phyloP scores from a whole-genome alignment of 768 basidiomycete species.

The Phanerodontia chrysosporium region DNA sequence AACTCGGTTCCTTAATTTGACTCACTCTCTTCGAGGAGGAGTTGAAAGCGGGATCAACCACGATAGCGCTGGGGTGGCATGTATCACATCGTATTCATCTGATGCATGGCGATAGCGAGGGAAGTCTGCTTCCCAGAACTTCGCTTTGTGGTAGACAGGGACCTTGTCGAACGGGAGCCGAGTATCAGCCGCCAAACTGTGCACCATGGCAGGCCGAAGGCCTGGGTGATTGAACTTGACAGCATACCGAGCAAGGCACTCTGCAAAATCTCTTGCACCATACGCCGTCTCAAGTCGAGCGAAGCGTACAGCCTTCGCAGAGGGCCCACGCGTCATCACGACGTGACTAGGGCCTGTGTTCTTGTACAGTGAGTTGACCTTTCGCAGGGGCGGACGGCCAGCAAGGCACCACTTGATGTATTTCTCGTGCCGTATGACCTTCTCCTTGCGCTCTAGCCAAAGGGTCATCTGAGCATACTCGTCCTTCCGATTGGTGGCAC shows the following conservation, averaged over 20 bases:
- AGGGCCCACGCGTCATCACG: constrained; percentile 25
- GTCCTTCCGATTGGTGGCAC: constrained; percentile 15
- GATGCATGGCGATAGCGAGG: background rate
- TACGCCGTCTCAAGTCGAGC: constrained; percentile 18
- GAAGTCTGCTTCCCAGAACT: constrained; percentile 22
- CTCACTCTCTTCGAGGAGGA: too few relatives aligned
- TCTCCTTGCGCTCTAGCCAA: constrained; percentile 33
- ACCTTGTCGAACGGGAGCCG: constrained; percentile 22
- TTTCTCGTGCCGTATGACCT: constrained; percentile 22
- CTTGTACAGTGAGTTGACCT: constrained; percentile 7
- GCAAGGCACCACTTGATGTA: constrained; percentile 14
- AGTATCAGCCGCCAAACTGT: constrained; percentile 9
- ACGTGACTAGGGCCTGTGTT: constrained; percentile 5
- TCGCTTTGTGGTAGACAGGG: constrained; percentile 31
- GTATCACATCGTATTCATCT: constrained; percentile 25
- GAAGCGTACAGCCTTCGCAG: constrained; percentile 22
- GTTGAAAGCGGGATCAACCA: too few relatives aligned
- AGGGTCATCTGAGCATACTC: constrained; percentile 36
- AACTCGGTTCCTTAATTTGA: too few relatives aligned
- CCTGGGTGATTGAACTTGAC: constrained; percentile 18
- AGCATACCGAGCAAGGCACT: constrained; percentile 26
- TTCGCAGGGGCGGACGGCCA: background rate
- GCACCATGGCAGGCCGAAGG: constrained; percentile 14
- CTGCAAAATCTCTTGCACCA: constrained; percentile 24
- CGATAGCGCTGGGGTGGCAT: constrained; percentile 28